A percentile compares a stretch with the other conserved stretches of the same genome.
Conservation (phyloP, 306 rosid genomes). For the Vigna angularis region DNA sequence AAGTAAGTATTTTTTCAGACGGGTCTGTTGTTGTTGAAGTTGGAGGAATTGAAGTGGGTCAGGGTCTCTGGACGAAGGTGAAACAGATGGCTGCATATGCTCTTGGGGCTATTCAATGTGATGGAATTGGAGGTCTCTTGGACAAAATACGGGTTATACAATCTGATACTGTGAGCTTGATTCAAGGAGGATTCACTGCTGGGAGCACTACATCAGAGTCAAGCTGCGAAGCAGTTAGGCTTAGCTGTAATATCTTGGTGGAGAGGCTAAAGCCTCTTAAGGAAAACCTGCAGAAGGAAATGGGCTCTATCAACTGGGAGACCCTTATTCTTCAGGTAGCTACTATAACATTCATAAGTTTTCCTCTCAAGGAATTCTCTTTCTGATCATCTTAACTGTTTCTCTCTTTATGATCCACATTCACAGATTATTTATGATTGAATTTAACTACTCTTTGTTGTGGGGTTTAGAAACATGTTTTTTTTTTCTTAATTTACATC, state of each 20-base stretch:
- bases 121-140: slow-evolving; percentile 53
- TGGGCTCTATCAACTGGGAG: slow-evolving; percentile 76
- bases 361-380: slow-evolving; percentile 23
- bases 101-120: slow-evolving; percentile 67
- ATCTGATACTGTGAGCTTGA: slow-evolving; percentile 77
- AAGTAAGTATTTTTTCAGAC: slow-evolving; percentile 74
- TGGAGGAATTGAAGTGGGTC: slow-evolving; percentile 95
- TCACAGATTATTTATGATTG: slow-evolving; percentile 4
- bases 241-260: slow-evolving; percentile 77
- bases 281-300: slow-evolving; percentile 62
- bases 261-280: slow-evolving; percentile 77
- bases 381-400: slow-evolving; percentile 8
- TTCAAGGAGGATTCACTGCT: slow-evolving; percentile 88
- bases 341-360: slow-evolving; percentile 11
- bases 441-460: slow-evolving; percentile 3
- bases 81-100: slow-evolving; percentile 87
- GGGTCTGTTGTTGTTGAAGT: slow-evolving; percentile 88
- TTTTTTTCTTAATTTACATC: slow-evolving; percentile 5
- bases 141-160: slow-evolving; percentile 80
- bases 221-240: slow-evolving; percentile 86
- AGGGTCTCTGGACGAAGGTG: slow-evolving; percentile 98
- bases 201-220: slow-evolving; percentile 98
- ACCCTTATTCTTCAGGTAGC: slow-evolving; percentile 76
- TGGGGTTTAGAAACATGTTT: slow-evolving; percentile 9
- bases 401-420: slow-evolving; percentile 17